Evolutionary conservation across 2,329 filamentous ascomycete species (phyloP).

Genomic region (Beauveria varroae): DNA sequence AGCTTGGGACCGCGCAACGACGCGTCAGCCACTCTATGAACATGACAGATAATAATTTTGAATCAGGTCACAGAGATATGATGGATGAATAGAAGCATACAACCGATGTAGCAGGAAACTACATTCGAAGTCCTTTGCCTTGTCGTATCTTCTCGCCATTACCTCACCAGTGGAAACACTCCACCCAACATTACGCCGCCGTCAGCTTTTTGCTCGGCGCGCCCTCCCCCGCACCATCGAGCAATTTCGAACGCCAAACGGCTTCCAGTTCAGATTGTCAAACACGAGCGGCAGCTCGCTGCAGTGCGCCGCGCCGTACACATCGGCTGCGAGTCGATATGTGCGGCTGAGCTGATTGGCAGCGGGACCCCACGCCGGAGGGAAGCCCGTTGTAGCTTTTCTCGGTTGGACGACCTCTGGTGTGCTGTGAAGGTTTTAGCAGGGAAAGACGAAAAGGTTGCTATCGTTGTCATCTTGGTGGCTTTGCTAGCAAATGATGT

Average conservation of each 20-base stretch:
- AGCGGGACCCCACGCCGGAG: not conserved
- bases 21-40: not conserved
- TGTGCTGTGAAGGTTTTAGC: not conserved
- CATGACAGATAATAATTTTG: not conserved
- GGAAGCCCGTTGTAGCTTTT: not conserved
- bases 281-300: slow-evolving; percentile 16
- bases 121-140: not conserved
- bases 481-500: not conserved
- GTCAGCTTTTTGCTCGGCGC: slow-evolving; percentile 12
- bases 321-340: not conserved
- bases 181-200: slow-evolving; percentile 13
- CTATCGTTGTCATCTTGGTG: not conserved
- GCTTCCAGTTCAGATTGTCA: slow-evolving; percentile 14
- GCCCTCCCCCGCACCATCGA: slow-evolving; percentile 10
- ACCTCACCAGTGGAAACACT: not conserved
- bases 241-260: slow-evolving; percentile 14
- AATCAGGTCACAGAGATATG: too few species aligned
- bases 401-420: not conserved
- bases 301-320: slow-evolving; percentile 14
- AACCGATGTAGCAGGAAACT: too few species aligned
- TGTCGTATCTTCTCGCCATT: not conserved
- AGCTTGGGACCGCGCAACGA: too few species aligned
- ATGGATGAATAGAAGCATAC: too few species aligned
- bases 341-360: not conserved
- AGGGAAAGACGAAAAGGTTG: not conserved